A percentile compares a stretch with the other conserved stretches of the same genome.
These are phyloP conservation scores for Rosa chinensis DNA, from an alignment of 306 rosid genomes.

Conservation along the genomic window DNA sequence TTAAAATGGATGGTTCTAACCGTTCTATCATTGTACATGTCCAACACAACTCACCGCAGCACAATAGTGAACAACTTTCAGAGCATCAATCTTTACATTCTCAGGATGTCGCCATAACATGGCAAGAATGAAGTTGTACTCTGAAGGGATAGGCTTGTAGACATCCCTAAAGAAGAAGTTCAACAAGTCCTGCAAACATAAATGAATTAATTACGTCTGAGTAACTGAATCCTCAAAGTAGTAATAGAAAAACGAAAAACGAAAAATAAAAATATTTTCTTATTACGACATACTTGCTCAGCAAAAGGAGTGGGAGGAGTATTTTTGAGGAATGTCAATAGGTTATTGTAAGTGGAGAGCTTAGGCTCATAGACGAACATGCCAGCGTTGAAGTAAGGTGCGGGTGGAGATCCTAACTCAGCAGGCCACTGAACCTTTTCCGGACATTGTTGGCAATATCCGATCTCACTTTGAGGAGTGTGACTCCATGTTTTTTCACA, in stretches of 20 bases:
- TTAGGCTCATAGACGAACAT: constrained; percentile 9
- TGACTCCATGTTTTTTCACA: constrained; percentile 21
- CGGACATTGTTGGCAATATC: constrained; percentile 9
- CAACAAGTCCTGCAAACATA: constrained; percentile 10
- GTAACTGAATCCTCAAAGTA: neutral
- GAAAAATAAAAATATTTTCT: neutral
- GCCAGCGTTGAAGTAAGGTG: constrained; percentile 15
- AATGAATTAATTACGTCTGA: neutral
- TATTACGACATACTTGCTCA: neutral
- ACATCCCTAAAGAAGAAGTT: neutral
- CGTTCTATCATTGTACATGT: neutral
- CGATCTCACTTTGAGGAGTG: neutral
- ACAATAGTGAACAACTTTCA: constrained; percentile 18
- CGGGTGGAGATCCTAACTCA: constrained; percentile 1
- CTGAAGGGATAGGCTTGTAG: constrained; percentile 10
- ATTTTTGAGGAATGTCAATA: neutral
- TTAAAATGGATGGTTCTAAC: neutral
- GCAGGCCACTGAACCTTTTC: constrained; percentile 18
- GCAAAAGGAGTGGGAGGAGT: constrained; percentile 16
- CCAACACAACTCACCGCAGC: constrained; percentile 7
- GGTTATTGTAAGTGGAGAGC: constrained; percentile 4
- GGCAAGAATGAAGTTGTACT: constrained; percentile 10
- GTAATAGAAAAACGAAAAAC: too few species aligned
- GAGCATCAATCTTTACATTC: constrained; percentile 3
- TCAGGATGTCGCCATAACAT: constrained; percentile 14